These are phyloP conservation scores for Fusarium sp. DNA, from an alignment of 2,329 filamentous ascomycete genomes.

Conservation along the genomic window DNA sequence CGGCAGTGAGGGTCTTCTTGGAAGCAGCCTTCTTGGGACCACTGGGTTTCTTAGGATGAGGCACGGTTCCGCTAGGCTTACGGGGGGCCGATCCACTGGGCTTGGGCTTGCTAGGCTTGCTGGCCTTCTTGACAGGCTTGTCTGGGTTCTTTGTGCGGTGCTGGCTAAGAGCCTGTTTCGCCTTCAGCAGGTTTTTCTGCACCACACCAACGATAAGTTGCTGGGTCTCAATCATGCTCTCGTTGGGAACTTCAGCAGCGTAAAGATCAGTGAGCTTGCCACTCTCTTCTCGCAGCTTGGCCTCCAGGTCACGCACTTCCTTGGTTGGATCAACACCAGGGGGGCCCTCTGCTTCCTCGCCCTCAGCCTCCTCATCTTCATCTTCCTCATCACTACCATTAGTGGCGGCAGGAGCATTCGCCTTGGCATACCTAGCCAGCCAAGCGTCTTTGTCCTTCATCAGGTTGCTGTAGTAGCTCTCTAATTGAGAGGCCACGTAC, in stretches of 20 bases:
- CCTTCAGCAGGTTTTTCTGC: conserved; percentile 77
- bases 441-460: conserved; percentile 85
- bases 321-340: conserved; percentile 56
- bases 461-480: conserved; percentile 78
- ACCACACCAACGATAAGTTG: conserved; percentile 72
- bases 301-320: conserved; percentile 63
- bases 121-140: conserved; percentile 68
- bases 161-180: conserved; percentile 72
- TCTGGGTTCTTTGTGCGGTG: conserved; percentile 60
- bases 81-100: conserved; percentile 51
- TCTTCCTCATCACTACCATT: conserved; percentile 75
- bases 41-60: conserved; percentile 51
- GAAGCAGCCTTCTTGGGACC: conserved; percentile 58
- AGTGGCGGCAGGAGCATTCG: conserved; percentile 66
- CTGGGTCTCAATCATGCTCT: conserved; percentile 65
- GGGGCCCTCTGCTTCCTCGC: conserved; percentile 54
- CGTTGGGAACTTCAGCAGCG: conserved; percentile 63
- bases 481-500: conserved; percentile 75
- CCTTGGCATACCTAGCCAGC: conserved; percentile 77
- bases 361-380: conserved; percentile 74
- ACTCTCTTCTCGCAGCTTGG: conserved; percentile 66
- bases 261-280: conserved; percentile 66
- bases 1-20: conserved; percentile 70
- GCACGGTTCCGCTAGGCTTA: conserved; percentile 54
- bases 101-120: conserved; percentile 68